A percentile compares a stretch with the other conserved stretches of the same genome.
These are phyloP conservation scores for Basipetospora chlamydospora DNA, from an alignment of 2,329 filamentous ascomycete species.

Conservation along the genomic window DNA sequence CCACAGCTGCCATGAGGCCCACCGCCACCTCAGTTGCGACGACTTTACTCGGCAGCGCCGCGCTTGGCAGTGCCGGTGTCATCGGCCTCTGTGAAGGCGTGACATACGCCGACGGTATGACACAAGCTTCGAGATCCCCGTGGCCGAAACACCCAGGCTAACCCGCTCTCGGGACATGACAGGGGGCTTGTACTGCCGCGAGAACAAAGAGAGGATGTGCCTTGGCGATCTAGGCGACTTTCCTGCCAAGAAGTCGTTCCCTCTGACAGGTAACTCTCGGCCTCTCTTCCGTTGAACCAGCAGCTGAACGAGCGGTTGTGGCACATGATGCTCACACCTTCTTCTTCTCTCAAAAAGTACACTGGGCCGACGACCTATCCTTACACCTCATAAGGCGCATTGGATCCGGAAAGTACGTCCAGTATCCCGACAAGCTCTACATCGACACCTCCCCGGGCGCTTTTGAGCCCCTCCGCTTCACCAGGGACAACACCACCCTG, in stretches of 20 bases:
- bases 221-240: conserved; percentile 4
- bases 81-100: neutral
- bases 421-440: conserved; percentile 5
- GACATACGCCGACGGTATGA: conserved; percentile 4
- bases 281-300: neutral
- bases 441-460: conserved; percentile 4
- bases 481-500: conserved; percentile 4
- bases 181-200: conserved; percentile 5
- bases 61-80: neutral
- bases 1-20: conserved; percentile 4
- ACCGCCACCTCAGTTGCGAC: neutral
- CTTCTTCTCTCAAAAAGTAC: neutral
- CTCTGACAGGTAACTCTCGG: neutral
- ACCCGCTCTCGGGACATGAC: neutral
- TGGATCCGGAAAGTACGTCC: neutral
- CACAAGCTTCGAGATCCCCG: neutral
- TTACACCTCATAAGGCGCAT: conserved; percentile 1
- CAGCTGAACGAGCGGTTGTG: too few relatives aligned
- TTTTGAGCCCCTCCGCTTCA: conserved; percentile 3
- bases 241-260: conserved; percentile 3
- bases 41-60: neutral
- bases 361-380: conserved; percentile 3
- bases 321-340: neutral
- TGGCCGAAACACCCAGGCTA: neutral
- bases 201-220: neutral